Conservation (phyloP, 1,284 basidiomycete genomes). For the Papiliotrema fonsecae region DNA sequence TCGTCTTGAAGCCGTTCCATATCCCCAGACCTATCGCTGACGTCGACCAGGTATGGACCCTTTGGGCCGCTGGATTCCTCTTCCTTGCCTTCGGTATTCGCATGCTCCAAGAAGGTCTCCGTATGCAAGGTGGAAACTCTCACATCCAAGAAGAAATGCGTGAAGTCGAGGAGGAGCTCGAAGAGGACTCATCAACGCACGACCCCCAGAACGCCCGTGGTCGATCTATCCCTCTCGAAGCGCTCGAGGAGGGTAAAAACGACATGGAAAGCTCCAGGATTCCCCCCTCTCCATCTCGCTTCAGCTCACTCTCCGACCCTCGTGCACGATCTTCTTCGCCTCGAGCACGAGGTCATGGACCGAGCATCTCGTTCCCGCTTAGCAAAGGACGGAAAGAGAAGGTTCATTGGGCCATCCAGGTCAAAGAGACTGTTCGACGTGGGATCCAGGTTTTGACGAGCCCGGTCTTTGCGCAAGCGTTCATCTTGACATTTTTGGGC, state of each 20-base stretch:
- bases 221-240: slow-evolving; percentile 31
- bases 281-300: neutral
- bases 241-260: slow-evolving; percentile 36
- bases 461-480: slow-evolving; percentile 93
- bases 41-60: slow-evolving; percentile 33
- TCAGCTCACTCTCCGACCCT: slow-evolving; percentile 3
- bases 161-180: slow-evolving; percentile 83
- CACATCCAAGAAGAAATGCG: slow-evolving; percentile 82
- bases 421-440: slow-evolving; percentile 68
- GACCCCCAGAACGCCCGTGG: slow-evolving; percentile 28
- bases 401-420: slow-evolving; percentile 14
- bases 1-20: neutral
- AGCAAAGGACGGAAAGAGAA: slow-evolving; percentile 5
- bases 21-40: neutral
- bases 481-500: slow-evolving; percentile 90
- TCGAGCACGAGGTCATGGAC: neutral
- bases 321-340: slow-evolving; percentile 8
- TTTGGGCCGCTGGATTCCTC: slow-evolving; percentile 62
- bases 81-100: slow-evolving; percentile 82
- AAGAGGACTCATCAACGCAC: slow-evolving; percentile 43
- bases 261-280: neutral
- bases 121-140: slow-evolving; percentile 64
- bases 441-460: slow-evolving; percentile 77
- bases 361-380: slow-evolving; percentile 19
- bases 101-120: slow-evolving; percentile 73